Base-by-base conservation (phyloP, 768 basidiomycete genomes). In the Termitomyces sp. region DNA sequence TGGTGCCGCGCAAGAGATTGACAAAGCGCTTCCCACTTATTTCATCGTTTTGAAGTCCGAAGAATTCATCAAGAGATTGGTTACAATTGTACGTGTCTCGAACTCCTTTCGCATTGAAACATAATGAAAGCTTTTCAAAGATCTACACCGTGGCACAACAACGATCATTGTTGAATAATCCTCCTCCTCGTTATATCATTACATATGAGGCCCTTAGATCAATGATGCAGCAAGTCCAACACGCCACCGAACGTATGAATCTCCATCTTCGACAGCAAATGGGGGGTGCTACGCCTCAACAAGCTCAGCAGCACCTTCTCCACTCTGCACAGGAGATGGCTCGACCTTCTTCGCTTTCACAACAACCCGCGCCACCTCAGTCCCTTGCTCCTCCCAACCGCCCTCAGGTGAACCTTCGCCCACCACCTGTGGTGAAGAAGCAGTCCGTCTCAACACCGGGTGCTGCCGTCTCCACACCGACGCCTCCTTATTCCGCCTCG, bases 61-160 rank as follows among this genome's bases (percentile, higher is more conserved):
- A 12, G 79, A 78, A 0, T 38, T 69, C 41, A 70, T 87, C 47
- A 77, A 73, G 63, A 81, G 70, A 66, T 65, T 81, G 29, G 70
- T 85, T 33, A 65, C 72, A 12, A 83, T 86, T 50, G 88, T 88
- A 61, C 56, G 85, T 70, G 50, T 49, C 16, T 51, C 43, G 29
- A 9, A 43, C 33, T 12, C 46, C 20, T 16, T 44, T 50, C 25
- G 41, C 18, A n/a, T 20, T n/a, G 33, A 49, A 32, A 31, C 47
- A 53, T 61, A 42, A 49, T 53, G 54, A 35, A 52, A 46, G 6
- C 35, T 29, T 53, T 40, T 16, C 53, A 32, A 54, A 81, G 82
- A 75, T 76, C 31, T 60, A 73, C 50, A 75, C 76, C 15, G 76
- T 80, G 22, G 62, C 63, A 27, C 74, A 73, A 36, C 84, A 86